Percentiles rank a stretch among this genome's conserved stretches.
Conservation (phyloP, 768 basidiomycete genomes). For the Leucocoprinus birnbaumii region DNA sequence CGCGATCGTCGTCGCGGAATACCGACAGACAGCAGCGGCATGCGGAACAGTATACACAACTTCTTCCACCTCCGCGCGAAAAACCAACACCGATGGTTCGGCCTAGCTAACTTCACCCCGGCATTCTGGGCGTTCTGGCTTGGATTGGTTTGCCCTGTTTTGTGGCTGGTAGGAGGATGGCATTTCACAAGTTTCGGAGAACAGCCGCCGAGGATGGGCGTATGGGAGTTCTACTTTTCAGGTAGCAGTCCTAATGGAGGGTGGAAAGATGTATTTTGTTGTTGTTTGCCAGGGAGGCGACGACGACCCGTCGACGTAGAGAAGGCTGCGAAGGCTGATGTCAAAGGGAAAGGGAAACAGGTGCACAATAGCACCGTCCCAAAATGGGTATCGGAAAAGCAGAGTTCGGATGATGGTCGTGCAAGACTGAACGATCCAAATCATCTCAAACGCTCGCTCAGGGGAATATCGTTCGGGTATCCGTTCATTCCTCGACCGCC, state of each 20-base stretch:
- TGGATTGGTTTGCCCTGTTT: conserved; percentile 68
- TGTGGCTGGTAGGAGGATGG: conserved; percentile 81
- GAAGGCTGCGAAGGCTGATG: conserved; percentile 10
- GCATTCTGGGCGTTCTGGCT: conserved; percentile 70
- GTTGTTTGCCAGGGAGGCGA: conserved; percentile 24
- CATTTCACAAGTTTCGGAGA: conserved; percentile 49
- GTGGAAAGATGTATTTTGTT: conserved; percentile 33
- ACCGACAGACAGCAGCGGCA: conserved; percentile 27
- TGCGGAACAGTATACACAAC: conserved; percentile 18
- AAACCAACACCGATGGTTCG: conserved; percentile 17
- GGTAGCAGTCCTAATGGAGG: conserved; percentile 18
- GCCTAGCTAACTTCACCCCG: conserved; percentile 29
- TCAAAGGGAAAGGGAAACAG: too few species aligned
- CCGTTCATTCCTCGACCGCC: conserved; percentile 57
- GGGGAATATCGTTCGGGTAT: conserved; percentile 51
- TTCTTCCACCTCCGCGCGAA: conserved; percentile 30
- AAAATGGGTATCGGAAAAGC: conserved; percentile 42
- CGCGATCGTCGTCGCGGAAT: conserved; percentile 26
- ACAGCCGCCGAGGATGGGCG: conserved; percentile 37
- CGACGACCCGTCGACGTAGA: conserved; percentile 1
- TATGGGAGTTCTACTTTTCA: conserved; percentile 45
- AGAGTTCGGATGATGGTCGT: too few species aligned
- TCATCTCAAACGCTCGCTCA: conserved; percentile 32
- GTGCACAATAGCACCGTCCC: too few species aligned
- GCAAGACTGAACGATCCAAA: conserved; percentile 37